Evolutionary conservation across 192 early-diverging fungal species (phyloP), one percentile per base, ranked within the genome.

Genomic region (Chytriomyces sp.): DNA sequence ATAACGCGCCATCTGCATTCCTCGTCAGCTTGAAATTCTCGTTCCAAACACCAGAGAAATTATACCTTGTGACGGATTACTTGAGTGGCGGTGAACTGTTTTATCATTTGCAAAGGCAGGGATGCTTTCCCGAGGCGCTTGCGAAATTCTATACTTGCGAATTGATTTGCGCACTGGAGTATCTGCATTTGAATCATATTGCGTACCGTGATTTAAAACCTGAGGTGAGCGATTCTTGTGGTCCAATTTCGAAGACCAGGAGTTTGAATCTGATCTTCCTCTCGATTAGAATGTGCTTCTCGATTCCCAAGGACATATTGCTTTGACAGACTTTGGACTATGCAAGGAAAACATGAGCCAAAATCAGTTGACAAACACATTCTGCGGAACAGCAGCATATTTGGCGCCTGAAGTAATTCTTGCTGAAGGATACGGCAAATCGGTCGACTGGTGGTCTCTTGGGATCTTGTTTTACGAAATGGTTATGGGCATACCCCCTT

Each of bases 81-180:
- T 91, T 97, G 68, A 97, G 95, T 80, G 97, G 97, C 24, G 97
- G 97, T 60, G 97, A 99, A 83, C 90, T 99, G 47, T 92, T 91
- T 78, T 85, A 89, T 76, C 91, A 92, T 76, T 77, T 92, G 28
- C 91, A 91, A 79, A 85, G 87, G 46, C 90, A 91, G 67, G 88
- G 86, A 6, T 60, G 83, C 50, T 92, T 92, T 80, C 75, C 79
- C 44, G 87, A 90, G 63, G 88, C 87, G 46, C 77, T 89, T 5
- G 86, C 90, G 2, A 83, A 83, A 50, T 92, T 92, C 48, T 99
- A 99, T 76, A 92, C 95, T 4, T 94, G 94, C 45, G 96, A 99
- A 82, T 86, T 99, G 61, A 79, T 97, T 68, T 91, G 88, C 61
- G 96, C 97, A 4, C 80, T 99, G 64, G 96, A 98, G 81, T 96